These are phyloP conservation scores for Nakazawaea molendinolei DNA, from an alignment of 805 yeast genomes.

Conservation along the genomic window DNA sequence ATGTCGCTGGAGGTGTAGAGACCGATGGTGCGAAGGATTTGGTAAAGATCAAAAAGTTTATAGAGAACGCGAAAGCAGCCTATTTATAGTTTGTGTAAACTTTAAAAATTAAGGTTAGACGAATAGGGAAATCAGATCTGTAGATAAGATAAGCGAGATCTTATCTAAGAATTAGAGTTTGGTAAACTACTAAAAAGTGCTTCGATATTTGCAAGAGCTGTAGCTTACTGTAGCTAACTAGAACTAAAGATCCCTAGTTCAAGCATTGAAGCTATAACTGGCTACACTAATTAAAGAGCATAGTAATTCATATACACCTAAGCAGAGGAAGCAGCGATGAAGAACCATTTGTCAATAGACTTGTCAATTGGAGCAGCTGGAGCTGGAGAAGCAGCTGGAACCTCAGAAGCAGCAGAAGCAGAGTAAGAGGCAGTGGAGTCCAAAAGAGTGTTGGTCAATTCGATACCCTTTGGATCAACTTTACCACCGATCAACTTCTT, in stretches of 20 bases:
- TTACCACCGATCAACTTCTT: constrained; percentile 62
- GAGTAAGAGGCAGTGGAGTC: constrained; percentile 46
- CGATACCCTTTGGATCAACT: constrained; percentile 57
- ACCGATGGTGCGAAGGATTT: constrained; percentile 67
- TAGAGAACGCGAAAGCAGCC: constrained; percentile 50
- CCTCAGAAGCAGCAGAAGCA: constrained; percentile 36
- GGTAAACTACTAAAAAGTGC: too few relatives aligned
- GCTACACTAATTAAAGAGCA: too few relatives aligned
- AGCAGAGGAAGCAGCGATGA: constrained; percentile 76
- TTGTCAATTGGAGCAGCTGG: constrained; percentile 94
- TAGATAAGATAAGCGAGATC: too few relatives aligned
- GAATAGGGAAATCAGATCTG: too few relatives aligned
- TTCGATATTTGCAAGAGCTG: background rate
- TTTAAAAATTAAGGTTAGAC: too few relatives aligned
- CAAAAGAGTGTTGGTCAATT: constrained; percentile 72
- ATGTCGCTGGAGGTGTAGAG: constrained; percentile 95
- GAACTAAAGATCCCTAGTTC: too few relatives aligned
- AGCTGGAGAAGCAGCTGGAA: constrained; percentile 66
- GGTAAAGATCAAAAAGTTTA: constrained; percentile 52
- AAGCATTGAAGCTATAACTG: too few relatives aligned
- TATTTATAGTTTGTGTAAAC: too few relatives aligned
- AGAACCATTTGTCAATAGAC: constrained; percentile 98
- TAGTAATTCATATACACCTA: constrained; percentile 14
- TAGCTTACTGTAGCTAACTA: too few relatives aligned
- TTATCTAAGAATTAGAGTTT: too few relatives aligned